Evolutionary conservation across 23 red algal species (phyloP).

Genomic region (Agarophyton chilense): DNA sequence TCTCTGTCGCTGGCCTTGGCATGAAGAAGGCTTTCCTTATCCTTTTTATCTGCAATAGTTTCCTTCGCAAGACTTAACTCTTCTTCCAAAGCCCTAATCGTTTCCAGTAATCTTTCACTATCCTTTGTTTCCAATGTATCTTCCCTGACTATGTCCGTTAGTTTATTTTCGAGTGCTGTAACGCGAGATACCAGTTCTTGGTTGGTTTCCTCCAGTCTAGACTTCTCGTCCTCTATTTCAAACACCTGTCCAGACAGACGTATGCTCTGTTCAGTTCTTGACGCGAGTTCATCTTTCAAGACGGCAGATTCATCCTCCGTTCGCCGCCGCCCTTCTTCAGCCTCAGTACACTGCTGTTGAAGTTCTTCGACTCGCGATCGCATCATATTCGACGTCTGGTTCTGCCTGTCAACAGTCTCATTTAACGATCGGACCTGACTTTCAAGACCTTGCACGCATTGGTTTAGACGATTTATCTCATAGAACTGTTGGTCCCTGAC

Average conservation of each 20-base stretch:
- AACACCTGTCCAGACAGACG: slow-evolving; percentile 70
- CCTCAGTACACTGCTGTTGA: slow-evolving; percentile 46
- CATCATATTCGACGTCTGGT: background rate
- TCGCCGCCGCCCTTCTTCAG: slow-evolving; percentile 48
- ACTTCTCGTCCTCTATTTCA: slow-evolving; percentile 48
- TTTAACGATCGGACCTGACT: slow-evolving; percentile 11
- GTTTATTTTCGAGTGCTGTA: background rate
- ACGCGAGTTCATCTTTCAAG: slow-evolving; percentile 49
- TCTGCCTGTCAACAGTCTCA: background rate
- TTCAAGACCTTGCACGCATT: slow-evolving; percentile 33
- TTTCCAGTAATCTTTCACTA: background rate
- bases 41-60: slow-evolving; percentile 10
- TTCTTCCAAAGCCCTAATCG: slow-evolving; percentile 17
- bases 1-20: slow-evolving; percentile 41
- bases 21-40: slow-evolving; percentile 22
- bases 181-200: background rate
- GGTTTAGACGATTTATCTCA: slow-evolving; percentile 52
- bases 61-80: slow-evolving; percentile 7
- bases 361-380: slow-evolving; percentile 48
- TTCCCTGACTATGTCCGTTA: background rate
- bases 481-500: slow-evolving; percentile 31
- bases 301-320: slow-evolving; percentile 27
- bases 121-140: background rate
- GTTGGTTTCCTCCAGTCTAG: slow-evolving; percentile 22
- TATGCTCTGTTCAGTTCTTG: slow-evolving; percentile 68